A percentile compares a stretch with the other conserved stretches of the same genome.
Evolutionary conservation across 2,329 filamentous ascomycete species (phyloP).

Genomic region (Daldinia sp.): DNA sequence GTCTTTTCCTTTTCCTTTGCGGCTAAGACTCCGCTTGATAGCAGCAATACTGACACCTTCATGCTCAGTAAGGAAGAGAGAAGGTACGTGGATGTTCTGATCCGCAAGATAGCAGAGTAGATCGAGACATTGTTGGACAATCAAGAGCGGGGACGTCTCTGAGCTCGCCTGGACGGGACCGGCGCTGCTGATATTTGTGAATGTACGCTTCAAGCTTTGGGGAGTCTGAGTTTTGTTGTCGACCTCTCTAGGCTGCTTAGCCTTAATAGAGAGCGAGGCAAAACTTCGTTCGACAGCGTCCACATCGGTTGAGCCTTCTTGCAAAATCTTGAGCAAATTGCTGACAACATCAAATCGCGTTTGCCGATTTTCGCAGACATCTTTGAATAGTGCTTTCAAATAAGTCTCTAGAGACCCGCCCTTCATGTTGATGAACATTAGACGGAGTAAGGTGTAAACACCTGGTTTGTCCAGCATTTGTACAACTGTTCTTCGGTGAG

Average conservation of each 20-base stretch:
- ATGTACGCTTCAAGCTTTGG: constrained; percentile 77
- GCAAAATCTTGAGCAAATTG: constrained; percentile 89
- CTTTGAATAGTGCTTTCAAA: constrained; percentile 85
- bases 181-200: constrained; percentile 64
- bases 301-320: constrained; percentile 94
- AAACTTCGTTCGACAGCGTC: constrained; percentile 96
- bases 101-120: constrained; percentile 84
- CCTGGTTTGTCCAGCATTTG: constrained; percentile 98
- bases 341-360: constrained; percentile 94
- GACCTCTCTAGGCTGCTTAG: constrained; percentile 78
- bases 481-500: constrained; percentile 80
- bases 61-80: constrained; percentile 94
- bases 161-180: constrained; percentile 68
- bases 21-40: constrained; percentile 77
- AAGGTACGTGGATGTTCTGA: constrained; percentile 86
- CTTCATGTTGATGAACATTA: constrained; percentile 93
- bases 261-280: constrained; percentile 87
- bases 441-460: constrained; percentile 91
- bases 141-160: constrained; percentile 91
- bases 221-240: constrained; percentile 78
- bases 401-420: constrained; percentile 85
- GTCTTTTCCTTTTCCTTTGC: constrained; percentile 90
- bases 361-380: constrained; percentile 95
- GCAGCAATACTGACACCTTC: constrained; percentile 76
- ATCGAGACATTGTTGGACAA: constrained; percentile 93